Percentiles rank a stretch among this genome's conserved stretches.
Evolutionary conservation across 192 early-diverging fungal species (phyloP).

Genomic region (Geosiphon pyriformis): DNA sequence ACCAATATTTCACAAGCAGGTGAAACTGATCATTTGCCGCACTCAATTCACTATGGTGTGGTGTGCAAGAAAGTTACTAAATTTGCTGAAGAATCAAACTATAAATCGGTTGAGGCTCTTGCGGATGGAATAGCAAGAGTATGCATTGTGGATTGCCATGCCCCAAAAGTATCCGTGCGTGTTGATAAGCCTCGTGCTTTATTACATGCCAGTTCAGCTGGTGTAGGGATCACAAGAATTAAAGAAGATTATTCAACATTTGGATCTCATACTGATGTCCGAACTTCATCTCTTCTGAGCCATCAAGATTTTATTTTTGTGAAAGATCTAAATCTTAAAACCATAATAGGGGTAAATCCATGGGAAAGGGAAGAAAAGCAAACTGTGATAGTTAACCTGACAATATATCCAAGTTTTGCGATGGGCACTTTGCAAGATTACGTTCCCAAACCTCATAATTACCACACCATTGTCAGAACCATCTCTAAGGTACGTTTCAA

Average conservation of each 20-base stretch:
- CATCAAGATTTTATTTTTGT: slow-evolving; percentile 80
- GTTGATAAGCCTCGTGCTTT: slow-evolving; percentile 84
- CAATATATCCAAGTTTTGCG: slow-evolving; percentile 52
- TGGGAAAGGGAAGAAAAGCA: slow-evolving; percentile 97
- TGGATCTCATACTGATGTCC: slow-evolving; percentile 31
- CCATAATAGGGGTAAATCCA: slow-evolving; percentile 92
- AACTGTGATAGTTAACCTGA: slow-evolving; percentile 72
- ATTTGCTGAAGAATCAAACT: slow-evolving; percentile 67
- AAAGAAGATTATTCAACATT: slow-evolving; percentile 44
- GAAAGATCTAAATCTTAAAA: slow-evolving; percentile 67
- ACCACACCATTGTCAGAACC: slow-evolving; percentile 81
- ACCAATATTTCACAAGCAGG: slow-evolving; percentile 72
- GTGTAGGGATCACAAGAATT: slow-evolving; percentile 81
- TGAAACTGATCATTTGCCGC: slow-evolving; percentile 68
- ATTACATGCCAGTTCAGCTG: slow-evolving; percentile 84
- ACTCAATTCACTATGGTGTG: slow-evolving; percentile 79
- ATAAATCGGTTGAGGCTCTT: slow-evolving; percentile 67
- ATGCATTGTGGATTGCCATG: slow-evolving; percentile 59
- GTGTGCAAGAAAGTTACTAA: slow-evolving; percentile 70
- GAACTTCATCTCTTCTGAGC: slow-evolving; percentile 34
- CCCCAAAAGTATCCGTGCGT: slow-evolving; percentile 59
- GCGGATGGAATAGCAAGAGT: slow-evolving; percentile 60
- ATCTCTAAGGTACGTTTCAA: slow-evolving; percentile 45
- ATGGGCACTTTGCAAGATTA: slow-evolving; percentile 43
- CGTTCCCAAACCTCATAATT: slow-evolving; percentile 75